Percentiles rank a stretch among this genome's conserved stretches.
Evolutionary conservation across 169 alveolate genomes (phyloP).

Genomic region (Cyclospora cayetanensis): DNA sequence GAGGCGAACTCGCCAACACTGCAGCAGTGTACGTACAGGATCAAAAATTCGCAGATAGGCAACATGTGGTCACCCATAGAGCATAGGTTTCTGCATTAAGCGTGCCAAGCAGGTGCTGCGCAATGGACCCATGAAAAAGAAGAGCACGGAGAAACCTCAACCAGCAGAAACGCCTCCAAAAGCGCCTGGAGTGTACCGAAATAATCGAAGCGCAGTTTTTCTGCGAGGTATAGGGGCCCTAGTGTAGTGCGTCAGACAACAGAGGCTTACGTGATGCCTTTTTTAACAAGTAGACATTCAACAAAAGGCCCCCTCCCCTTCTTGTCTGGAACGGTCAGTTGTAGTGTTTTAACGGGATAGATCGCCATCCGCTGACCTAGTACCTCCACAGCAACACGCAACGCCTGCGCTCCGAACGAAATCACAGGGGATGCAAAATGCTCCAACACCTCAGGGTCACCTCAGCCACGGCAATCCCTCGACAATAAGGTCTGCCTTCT

Average conservation of each 20-base stretch:
- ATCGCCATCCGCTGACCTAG: slow-evolving; percentile 77
- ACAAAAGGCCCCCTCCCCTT: slow-evolving; percentile 73
- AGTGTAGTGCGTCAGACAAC: no score
- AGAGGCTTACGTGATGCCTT: slow-evolving; percentile 74
- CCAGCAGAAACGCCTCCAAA: no score
- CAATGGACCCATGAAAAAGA: neutral
- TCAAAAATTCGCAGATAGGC: no score
- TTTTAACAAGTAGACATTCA: slow-evolving; percentile 80
- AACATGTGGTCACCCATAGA: neutral
- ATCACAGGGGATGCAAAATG: no score
- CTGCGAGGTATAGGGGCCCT: no score
- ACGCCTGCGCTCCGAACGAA: slow-evolving; percentile 58
- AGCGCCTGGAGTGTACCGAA: no score
- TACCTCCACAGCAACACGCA: slow-evolving; percentile 77
- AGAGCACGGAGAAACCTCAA: no score
- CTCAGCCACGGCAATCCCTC: no score
- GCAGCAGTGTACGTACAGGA: no score
- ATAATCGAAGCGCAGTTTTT: no score
- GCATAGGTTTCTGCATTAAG: neutral
- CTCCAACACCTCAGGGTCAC: no score
- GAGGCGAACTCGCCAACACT: slow-evolving; percentile 75
- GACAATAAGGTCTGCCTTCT: no score
- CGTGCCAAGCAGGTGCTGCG: neutral
- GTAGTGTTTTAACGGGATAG: slow-evolving; percentile 79
- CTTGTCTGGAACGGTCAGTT: slow-evolving; percentile 65